Conservation (phyloP, 83 land plant genomes). For the Diphasiastrum complanatum region DNA sequence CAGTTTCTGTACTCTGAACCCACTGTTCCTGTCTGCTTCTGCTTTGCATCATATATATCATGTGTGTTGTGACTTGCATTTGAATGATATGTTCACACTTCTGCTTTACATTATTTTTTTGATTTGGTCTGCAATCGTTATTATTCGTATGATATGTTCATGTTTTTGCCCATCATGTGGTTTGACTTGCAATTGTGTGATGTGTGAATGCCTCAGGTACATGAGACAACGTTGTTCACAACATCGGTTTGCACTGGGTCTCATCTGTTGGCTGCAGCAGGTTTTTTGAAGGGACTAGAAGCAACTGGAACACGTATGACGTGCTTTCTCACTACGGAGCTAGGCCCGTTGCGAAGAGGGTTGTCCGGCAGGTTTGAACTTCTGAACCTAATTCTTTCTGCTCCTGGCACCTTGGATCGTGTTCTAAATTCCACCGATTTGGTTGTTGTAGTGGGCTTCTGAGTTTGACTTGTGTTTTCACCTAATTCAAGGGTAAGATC, state of each 20-base stretch:
- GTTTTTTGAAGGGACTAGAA: conserved; percentile 29
- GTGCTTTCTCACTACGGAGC: conserved; percentile 25
- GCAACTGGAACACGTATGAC: conserved; percentile 24
- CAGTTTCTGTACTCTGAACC: background rate
- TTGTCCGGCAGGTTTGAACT: conserved; percentile 34
- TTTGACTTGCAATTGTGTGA: too few relatives aligned
- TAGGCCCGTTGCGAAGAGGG: conserved; percentile 20
- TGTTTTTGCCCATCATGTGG: too few relatives aligned
- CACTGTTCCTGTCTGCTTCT: too few relatives aligned
- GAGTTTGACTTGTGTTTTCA: too few relatives aligned
- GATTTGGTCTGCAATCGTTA: background rate
- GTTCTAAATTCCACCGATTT: too few relatives aligned
- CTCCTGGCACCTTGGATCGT: too few relatives aligned
- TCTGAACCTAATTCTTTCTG: too few relatives aligned
- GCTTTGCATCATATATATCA: background rate
- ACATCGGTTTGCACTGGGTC: conserved; percentile 41
- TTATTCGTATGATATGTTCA: too few relatives aligned
- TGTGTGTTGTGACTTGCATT: background rate
- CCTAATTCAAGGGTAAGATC: conserved; percentile 16
- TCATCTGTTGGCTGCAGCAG: conserved; percentile 31
- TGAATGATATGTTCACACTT: background rate
- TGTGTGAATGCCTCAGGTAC: too few relatives aligned
- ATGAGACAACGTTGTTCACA: conserved; percentile 31
- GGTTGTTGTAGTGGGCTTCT: too few relatives aligned
- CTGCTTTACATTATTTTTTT: background rate